Evolutionary conservation across 257 asterid species (phyloP).

Genomic region (Forsythia viridissima): DNA sequence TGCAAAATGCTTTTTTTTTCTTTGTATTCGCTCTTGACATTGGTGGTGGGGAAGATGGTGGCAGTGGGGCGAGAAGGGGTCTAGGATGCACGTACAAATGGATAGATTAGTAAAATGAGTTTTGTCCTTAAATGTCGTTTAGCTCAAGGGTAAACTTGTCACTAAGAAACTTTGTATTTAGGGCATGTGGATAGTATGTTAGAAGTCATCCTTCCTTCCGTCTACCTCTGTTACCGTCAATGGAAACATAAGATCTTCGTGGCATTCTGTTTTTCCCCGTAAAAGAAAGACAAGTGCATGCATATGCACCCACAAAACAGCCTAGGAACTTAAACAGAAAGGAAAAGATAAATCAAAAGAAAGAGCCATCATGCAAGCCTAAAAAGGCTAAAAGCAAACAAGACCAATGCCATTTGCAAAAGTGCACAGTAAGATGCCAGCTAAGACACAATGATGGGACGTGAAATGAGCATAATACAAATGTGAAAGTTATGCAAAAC

Average conservation of each 20-base stretch:
- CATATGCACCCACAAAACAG: not conserved
- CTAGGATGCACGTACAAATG: no score
- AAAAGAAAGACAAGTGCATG: not conserved
- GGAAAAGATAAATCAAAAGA: not conserved
- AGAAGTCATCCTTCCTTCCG: not conserved
- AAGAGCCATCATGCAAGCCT: constrained; percentile 8
- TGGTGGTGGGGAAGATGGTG: no score
- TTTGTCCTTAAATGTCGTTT: no score
- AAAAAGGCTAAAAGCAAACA: not conserved
- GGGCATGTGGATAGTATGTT: not conserved
- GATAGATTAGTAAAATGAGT: no score
- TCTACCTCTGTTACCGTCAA: not conserved
- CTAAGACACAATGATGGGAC: not conserved
- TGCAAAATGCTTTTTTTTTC: no score
- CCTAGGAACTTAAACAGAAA: not conserved
- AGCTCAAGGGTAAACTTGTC: not conserved
- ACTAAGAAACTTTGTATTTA: not conserved
- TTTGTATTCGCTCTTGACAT: no score
- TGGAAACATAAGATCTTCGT: constrained; percentile 3
- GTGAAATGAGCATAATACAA: not conserved
- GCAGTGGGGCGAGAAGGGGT: no score
- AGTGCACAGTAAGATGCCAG: not conserved
- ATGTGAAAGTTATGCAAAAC: not conserved
- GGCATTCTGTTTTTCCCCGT: not conserved
- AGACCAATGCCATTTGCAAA: not conserved